These are phyloP conservation scores for Sanghuangporus sanghuang DNA, from an alignment of 1,284 basidiomycete species.

Conservation along the genomic window DNA sequence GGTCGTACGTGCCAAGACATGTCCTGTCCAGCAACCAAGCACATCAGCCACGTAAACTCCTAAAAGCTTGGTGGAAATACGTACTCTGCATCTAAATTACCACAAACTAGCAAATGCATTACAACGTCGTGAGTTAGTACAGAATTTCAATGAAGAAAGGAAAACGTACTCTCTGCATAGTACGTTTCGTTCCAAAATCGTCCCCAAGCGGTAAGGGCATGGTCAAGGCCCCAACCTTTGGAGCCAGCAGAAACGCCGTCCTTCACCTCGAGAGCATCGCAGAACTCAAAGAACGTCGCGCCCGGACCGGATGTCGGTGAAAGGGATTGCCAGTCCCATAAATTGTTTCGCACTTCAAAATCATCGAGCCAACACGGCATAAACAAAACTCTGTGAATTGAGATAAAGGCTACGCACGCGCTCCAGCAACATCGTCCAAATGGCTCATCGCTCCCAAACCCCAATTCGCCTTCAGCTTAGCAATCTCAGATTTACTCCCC, in stretches of 20 bases:
- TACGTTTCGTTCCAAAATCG: constrained; percentile 47
- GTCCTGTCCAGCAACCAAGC: constrained; percentile 28
- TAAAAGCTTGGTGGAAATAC: constrained; percentile 18
- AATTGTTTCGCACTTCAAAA: constrained; percentile 45
- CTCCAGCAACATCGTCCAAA: constrained; percentile 60
- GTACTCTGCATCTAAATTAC: constrained; percentile 35
- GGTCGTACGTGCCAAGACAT: constrained; percentile 56
- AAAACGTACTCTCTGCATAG: constrained; percentile 34
- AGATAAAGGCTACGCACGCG: constrained; percentile 34
- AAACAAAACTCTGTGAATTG: background rate
- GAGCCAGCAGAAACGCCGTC: constrained; percentile 49
- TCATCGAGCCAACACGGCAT: background rate
- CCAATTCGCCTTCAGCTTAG: constrained; percentile 49
- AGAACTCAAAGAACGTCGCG: constrained; percentile 55
- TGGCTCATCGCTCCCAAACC: constrained; percentile 54
- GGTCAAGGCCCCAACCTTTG: constrained; percentile 56
- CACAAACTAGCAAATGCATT: constrained; percentile 36
- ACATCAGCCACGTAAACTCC: background rate
- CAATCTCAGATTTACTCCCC: constrained; percentile 39
- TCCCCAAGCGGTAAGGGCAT: constrained; percentile 60
- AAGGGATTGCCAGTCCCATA: constrained; percentile 52
- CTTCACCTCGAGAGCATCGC: constrained; percentile 69
- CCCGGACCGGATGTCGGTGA: constrained; percentile 39
- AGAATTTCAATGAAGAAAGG: constrained; percentile 2
- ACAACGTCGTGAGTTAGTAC: background rate